Evolutionary conservation across 495 filamentous ascomycete species (phyloP).

Genomic region (Podospora tetraspora): DNA sequence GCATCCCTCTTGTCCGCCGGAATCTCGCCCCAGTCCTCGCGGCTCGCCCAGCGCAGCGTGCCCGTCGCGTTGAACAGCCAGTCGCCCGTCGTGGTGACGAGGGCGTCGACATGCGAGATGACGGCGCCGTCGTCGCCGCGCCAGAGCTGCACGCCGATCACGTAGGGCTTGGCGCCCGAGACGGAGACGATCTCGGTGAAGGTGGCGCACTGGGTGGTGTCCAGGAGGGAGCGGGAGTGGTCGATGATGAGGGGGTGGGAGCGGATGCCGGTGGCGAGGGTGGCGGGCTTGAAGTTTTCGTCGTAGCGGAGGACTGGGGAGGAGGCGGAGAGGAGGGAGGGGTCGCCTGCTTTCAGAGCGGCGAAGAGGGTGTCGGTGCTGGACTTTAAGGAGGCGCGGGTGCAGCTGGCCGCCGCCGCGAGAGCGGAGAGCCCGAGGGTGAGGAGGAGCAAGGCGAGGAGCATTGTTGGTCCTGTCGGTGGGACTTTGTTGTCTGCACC

Average conservation of each 20-base stretch:
- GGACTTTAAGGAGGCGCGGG: constrained; percentile 37
- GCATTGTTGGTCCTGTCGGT: background rate
- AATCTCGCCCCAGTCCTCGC: constrained; percentile 43
- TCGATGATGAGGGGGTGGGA: constrained; percentile 39
- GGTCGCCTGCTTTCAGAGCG: constrained; percentile 39
- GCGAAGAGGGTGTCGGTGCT: constrained; percentile 39
- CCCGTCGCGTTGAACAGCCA: constrained; percentile 50
- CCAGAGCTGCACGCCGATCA: constrained; percentile 45
- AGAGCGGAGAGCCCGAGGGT: background rate
- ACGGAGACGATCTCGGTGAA: constrained; percentile 49
- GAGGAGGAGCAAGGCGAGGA: background rate
- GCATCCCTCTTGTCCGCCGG: constrained; percentile 38
- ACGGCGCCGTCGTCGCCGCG: constrained; percentile 21
- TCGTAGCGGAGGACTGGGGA: constrained; percentile 22
- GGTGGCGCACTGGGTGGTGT: constrained; percentile 47
- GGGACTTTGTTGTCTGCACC: background rate
- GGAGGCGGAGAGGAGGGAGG: constrained; percentile 27
- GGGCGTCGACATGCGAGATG: constrained; percentile 37
- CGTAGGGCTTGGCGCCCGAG: constrained; percentile 39
- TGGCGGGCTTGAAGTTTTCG: constrained; percentile 34
- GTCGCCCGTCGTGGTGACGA: constrained; percentile 40
- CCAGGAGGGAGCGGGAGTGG: constrained; percentile 44
- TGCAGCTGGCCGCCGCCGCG: constrained; percentile 31
- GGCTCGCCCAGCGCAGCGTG: constrained; percentile 41
- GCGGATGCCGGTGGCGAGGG: constrained; percentile 37